Evolutionary conservation across 208 protist species (phyloP).

Genomic region (Acanthamoeba royreba): DNA sequence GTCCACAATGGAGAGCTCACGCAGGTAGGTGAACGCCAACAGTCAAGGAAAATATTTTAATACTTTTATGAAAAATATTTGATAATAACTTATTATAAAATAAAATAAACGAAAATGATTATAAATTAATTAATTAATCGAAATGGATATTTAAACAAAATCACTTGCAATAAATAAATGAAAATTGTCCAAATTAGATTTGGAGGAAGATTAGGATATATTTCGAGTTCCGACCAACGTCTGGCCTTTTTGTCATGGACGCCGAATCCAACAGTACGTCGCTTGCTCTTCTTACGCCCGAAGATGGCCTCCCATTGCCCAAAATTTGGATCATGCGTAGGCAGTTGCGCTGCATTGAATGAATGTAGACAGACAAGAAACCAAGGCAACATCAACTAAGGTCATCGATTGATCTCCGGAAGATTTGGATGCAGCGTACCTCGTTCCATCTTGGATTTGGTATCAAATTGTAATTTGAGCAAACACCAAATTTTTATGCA

Average conservation of each 20-base stretch:
- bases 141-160: not conserved
- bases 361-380: too few species aligned
- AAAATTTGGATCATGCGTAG: slow-evolving; percentile 52
- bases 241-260: slow-evolving; percentile 63
- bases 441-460: too few species aligned
- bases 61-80: too few species aligned
- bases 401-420: too few species aligned
- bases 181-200: too few species aligned
- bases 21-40: slow-evolving; percentile 42
- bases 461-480: too few species aligned
- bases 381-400: too few species aligned
- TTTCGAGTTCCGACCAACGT: slow-evolving; percentile 34
- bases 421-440: too few species aligned
- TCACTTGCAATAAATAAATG: not conserved
- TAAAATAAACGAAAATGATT: too few species aligned
- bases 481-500: too few species aligned
- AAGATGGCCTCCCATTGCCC: slow-evolving; percentile 61
- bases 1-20: slow-evolving; percentile 68
- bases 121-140: too few species aligned
- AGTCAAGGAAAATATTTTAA: not conserved
- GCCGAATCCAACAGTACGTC: slow-evolving; percentile 68
- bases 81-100: too few species aligned
- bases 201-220: not conserved
- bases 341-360: not conserved
- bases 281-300: slow-evolving; percentile 52